Evolutionary conservation across 176 grass and related monocot genomes (phyloP).

Genomic region (Neostapfia colusana): DNA sequence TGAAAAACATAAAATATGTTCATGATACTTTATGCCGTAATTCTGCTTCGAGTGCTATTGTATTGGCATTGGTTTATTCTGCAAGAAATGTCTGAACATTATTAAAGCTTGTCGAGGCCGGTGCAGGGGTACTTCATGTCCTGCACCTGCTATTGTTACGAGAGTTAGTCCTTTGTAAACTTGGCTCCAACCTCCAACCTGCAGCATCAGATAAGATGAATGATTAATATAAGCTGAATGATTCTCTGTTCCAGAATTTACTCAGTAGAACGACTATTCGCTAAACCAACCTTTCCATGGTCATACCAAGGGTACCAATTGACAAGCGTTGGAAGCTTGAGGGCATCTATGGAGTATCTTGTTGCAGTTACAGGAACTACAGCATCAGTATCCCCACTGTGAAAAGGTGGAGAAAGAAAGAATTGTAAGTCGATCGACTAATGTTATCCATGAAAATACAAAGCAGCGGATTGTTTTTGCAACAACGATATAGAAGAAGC

Average conservation of each 20-base stretch:
- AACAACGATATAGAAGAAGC: conserved; percentile 14
- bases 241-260: not conserved
- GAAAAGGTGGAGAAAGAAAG: conserved; percentile 12
- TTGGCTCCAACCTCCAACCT: conserved; percentile 97
- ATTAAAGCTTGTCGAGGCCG: conserved; percentile 64
- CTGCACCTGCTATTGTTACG: conserved; percentile 71
- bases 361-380: conserved; percentile 97
- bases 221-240: not conserved
- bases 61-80: conserved; percentile 53
- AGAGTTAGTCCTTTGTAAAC: conserved; percentile 87
- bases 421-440: not conserved
- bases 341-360: conserved; percentile 81
- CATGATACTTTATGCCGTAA: conserved; percentile 35
- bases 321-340: conserved; percentile 71
- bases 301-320: conserved; percentile 92
- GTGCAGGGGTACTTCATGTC: conserved; percentile 75
- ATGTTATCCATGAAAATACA: not conserved
- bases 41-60: conserved; percentile 45
- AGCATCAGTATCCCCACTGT: conserved; percentile 90
- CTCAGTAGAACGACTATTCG: not conserved
- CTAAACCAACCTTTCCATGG: conserved; percentile 68
- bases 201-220: conserved; percentile 11
- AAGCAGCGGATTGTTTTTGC: conserved; percentile 4
- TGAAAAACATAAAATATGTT: conserved; percentile 14
- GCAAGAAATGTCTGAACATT: conserved; percentile 67